Evolutionary conservation across 257 asterid genomes (phyloP).

Genomic region (Gentiana dahurica): DNA sequence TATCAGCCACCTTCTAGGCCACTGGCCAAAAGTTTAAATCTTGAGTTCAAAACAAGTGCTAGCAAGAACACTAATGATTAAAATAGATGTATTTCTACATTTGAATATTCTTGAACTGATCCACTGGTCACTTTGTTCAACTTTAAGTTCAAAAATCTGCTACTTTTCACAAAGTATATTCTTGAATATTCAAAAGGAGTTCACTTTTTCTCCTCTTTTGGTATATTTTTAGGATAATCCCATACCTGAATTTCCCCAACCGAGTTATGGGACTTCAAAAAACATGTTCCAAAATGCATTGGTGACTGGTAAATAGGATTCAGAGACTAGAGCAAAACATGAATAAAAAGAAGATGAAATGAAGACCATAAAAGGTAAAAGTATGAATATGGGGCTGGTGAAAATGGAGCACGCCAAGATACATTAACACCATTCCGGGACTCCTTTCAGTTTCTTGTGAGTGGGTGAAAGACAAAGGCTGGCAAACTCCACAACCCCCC

Average conservation of each 20-base stretch:
- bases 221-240: background rate
- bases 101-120: too few species aligned
- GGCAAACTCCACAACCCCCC: conserved; percentile 24
- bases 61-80: too few species aligned
- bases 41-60: too few species aligned
- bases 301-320: conserved; percentile 12
- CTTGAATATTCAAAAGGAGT: background rate
- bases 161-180: background rate
- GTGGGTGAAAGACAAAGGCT: conserved; percentile 67
- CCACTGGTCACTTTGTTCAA: background rate
- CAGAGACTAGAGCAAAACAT: conserved; percentile 12
- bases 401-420: conserved; percentile 43
- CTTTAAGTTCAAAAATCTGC: background rate
- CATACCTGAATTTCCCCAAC: conserved; percentile 10
- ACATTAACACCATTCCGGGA: conserved; percentile 26
- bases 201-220: background rate
- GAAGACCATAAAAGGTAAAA: conserved; percentile 13
- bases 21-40: too few species aligned
- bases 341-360: conserved; percentile 8
- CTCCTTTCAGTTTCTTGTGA: conserved; percentile 25
- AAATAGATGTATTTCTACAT: too few species aligned
- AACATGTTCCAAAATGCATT: conserved; percentile 15
- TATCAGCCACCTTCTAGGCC: too few species aligned
- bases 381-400: conserved; percentile 18
- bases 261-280: conserved; percentile 17